phyloP scores from a whole-genome alignment of 1,284 basidiomycete species.

The Papiliotrema laurentii region DNA sequence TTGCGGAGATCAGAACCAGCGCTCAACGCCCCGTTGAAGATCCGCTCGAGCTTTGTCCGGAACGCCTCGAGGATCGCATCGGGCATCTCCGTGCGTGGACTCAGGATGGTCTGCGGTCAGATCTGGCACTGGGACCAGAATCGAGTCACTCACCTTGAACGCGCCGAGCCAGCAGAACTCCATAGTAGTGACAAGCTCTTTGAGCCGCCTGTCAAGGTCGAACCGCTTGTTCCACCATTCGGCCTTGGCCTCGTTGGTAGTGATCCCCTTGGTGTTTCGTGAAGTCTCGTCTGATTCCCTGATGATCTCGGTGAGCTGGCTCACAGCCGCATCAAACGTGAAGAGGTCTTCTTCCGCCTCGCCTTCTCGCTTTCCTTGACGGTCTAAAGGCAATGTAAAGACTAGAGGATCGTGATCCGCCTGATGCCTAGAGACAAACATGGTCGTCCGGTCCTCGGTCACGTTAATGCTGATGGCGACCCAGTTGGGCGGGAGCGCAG shows the following conservation, averaged over 20 bases:
- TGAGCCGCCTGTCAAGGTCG: slow-evolving; percentile 70
- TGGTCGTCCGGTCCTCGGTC: slow-evolving; percentile 71
- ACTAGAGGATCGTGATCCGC: slow-evolving; percentile 63
- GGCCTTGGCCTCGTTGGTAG: slow-evolving; percentile 48
- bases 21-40: slow-evolving; percentile 63
- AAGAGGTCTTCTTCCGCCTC: slow-evolving; percentile 70
- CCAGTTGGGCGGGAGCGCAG: slow-evolving; percentile 70
- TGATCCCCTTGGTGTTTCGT: slow-evolving; percentile 65
- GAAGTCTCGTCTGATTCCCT: slow-evolving; percentile 70
- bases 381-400: slow-evolving; percentile 78
- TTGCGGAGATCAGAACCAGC: slow-evolving; percentile 51
- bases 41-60: slow-evolving; percentile 62
- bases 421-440: slow-evolving; percentile 78
- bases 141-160: slow-evolving; percentile 68
- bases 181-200: slow-evolving; percentile 72
- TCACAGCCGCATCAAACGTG: slow-evolving; percentile 67
- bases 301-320: slow-evolving; percentile 75
- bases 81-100: slow-evolving; percentile 53
- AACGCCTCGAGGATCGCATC: slow-evolving; percentile 56
- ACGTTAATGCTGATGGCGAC: slow-evolving; percentile 78
- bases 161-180: slow-evolving; percentile 96
- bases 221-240: slow-evolving; percentile 80
- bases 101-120: slow-evolving; percentile 62
- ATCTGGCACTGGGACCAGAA: neutral
- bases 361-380: slow-evolving; percentile 70